Evolutionary conservation across 2,329 filamentous ascomycete species (phyloP), one percentile per base, ranked within the genome.

Genomic region (Pseudocercospora musae): DNA sequence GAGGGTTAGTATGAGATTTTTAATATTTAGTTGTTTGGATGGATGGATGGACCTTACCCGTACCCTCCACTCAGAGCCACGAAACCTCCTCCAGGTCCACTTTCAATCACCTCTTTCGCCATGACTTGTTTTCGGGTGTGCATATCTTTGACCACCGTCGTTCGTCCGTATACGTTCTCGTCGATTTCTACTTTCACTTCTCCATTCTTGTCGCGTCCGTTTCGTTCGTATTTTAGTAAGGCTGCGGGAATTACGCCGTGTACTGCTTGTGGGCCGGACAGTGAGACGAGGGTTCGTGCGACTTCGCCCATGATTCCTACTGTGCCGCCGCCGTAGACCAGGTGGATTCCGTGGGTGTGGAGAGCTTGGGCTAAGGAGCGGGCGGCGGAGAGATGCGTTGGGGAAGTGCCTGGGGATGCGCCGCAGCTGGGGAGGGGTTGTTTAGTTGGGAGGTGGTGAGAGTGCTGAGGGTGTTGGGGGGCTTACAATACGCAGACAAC

Each of bases 301-400:
- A 98, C 78, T 75, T 97, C 92, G 73, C 95, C 95, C 95, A 99
- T 99, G 50, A 99, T 84, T 9, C 95, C 95, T 40, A 92, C 87
- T 2, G 94, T 98, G 72, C 95, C 95, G 69, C 95, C 95, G 69
- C 95, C 95, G 77, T 98, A 99, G 67, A 98, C 92, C 48, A 99
- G 86, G 9, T 85, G 84, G 71, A 96, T 92, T 75, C 91, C 87
- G 73, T 90, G 84, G 56, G 84, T 82, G 74, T 92, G 89, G 79
- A 98, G 89, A 67, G 84, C 82, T 33, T 81, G 80, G 59, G 89
- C 94, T 13, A 98, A 87, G 29, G 85, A 79, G 42, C 89, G 88
- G 2, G 95, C 95, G 7, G 92, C 88, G 75, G 88, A 87, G 71
- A 96, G 78, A 77, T 97, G 91, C 4, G 83, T 83, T 13, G 91